Percentiles rank a stretch among this genome's conserved stretches.
phyloP scores from a whole-genome alignment of 1,284 basidiomycete species.

The Pseudozyma pruni region DNA sequence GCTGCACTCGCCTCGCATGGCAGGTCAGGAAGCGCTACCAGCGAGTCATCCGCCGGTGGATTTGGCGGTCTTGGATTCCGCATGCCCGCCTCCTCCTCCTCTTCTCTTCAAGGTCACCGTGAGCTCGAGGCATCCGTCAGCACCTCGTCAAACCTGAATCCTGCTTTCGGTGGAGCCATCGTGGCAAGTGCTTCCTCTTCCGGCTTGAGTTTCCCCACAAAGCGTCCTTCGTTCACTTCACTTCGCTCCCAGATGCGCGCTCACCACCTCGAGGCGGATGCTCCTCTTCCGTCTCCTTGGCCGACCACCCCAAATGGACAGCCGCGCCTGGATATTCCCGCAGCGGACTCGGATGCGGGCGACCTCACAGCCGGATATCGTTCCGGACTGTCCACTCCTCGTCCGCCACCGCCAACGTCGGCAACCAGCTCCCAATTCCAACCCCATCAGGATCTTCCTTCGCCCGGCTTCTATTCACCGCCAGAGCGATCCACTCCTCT shows the following conservation, averaged over 20 bases:
- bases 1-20: conserved; percentile 49
- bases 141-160: conserved; percentile 10
- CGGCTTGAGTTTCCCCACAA: conserved; percentile 36
- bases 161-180: conserved; percentile 5
- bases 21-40: conserved; percentile 43
- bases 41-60: conserved; percentile 48
- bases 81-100: conserved; percentile 12
- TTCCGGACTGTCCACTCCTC: conserved; percentile 39
- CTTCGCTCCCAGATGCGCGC: conserved; percentile 33
- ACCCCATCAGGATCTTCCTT: conserved; percentile 21
- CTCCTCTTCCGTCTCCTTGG: conserved; percentile 20
- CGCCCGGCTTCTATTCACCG: conserved; percentile 34
- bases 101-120: conserved; percentile 1
- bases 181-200: conserved; percentile 12
- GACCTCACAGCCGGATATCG: conserved; percentile 45
- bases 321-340: conserved; percentile 28
- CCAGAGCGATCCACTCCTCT: conserved; percentile 17
- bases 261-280: conserved; percentile 16
- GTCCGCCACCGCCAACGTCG: conserved; percentile 13
- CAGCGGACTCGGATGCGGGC: conserved; percentile 30
- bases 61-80: conserved; percentile 39
- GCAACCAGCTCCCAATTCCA: conserved; percentile 17
- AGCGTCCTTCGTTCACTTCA: conserved; percentile 22
- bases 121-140: conserved; percentile 13
- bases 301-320: conserved; percentile 30